phyloP scores from a whole-genome alignment of 2,329 filamentous ascomycete genomes.

The Pseudopithomyces chartarum region DNA sequence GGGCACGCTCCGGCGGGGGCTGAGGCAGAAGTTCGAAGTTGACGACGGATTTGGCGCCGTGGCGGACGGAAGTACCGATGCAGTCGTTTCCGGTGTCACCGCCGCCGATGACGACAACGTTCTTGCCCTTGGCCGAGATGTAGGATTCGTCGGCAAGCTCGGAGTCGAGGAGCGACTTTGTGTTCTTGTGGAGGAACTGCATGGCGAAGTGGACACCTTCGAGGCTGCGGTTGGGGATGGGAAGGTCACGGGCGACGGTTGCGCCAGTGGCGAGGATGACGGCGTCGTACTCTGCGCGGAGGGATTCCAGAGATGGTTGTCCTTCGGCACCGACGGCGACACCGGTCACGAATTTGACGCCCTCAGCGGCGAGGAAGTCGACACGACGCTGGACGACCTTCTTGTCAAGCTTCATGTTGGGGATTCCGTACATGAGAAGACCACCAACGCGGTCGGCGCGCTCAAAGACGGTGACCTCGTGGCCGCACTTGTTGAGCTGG shows the following conservation, averaged over 20 bases:
- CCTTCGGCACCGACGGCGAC: slow-evolving; percentile 80
- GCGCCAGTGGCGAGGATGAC: slow-evolving; percentile 92
- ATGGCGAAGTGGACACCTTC: slow-evolving; percentile 95
- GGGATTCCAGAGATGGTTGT: slow-evolving; percentile 68
- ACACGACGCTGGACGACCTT: slow-evolving; percentile 93
- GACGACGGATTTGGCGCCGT: slow-evolving; percentile 92
- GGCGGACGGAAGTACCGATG: slow-evolving; percentile 93
- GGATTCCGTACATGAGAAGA: slow-evolving; percentile 96
- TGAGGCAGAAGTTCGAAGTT: slow-evolving; percentile 97
- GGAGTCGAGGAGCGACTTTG: slow-evolving; percentile 94
- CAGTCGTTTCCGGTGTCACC: slow-evolving; percentile 98
- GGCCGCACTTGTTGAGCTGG: slow-evolving; percentile 91
- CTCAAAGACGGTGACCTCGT: slow-evolving; percentile 89
- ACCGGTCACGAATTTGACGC: slow-evolving; percentile 79
- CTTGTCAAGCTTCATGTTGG: slow-evolving; percentile 99
- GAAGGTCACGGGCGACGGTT: slow-evolving; percentile 89
- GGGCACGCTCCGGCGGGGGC: slow-evolving; percentile 85
- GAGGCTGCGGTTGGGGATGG: slow-evolving; percentile 85
- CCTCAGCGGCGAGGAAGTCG: slow-evolving; percentile 91
- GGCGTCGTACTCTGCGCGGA: slow-evolving; percentile 76
- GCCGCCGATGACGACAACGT: slow-evolving; percentile 95
- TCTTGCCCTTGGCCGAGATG: slow-evolving; percentile 93
- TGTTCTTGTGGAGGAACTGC: slow-evolving; percentile 97
- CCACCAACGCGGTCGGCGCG: slow-evolving; percentile 88
- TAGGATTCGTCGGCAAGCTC: slow-evolving; percentile 82